These are phyloP conservation scores for Trypanosoma vivax DNA, from an alignment of 208 protist genomes.

Conservation along the genomic window DNA sequence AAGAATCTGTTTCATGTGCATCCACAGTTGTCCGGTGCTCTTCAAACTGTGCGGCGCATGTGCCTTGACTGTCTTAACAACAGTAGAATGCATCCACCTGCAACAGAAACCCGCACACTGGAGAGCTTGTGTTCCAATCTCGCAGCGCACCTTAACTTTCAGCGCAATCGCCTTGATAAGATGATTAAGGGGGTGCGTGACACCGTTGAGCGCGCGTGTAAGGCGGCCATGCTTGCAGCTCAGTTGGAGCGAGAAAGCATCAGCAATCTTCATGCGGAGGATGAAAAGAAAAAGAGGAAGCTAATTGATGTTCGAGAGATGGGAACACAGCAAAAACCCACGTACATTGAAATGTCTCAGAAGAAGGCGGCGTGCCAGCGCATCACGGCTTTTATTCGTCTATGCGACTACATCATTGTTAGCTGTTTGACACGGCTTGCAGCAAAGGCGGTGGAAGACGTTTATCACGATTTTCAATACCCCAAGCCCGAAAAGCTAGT, in stretches of 20 bases:
- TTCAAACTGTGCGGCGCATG: conserved; percentile 70
- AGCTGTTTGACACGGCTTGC: conserved; percentile 83
- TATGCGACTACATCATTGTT: conserved; percentile 94
- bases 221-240: conserved; percentile 84
- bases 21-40: conserved; percentile 69
- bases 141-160: conserved; percentile 42
- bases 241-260: conserved; percentile 73
- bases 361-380: conserved; percentile 86
- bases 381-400: conserved; percentile 90
- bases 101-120: conserved; percentile 71
- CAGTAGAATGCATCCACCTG: conserved; percentile 61
- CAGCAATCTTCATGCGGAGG: conserved; percentile 56
- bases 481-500: conserved; percentile 22
- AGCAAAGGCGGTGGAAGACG: conserved; percentile 66
- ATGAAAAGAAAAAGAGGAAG: conserved; percentile 77
- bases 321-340: conserved; percentile 79
- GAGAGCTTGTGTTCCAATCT: conserved; percentile 55
- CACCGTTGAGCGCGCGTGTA: conserved; percentile 86
- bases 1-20: conserved; percentile 88
- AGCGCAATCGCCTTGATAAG: conserved; percentile 59
- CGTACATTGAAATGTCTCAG: conserved; percentile 91
- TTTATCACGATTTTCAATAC: conserved; percentile 64
- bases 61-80: conserved; percentile 68
- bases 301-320: conserved; percentile 73
- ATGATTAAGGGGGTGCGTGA: conserved; percentile 86